Conservation (phyloP, 176 grass and related monocot genomes). For the Eleusine coracana region DNA sequence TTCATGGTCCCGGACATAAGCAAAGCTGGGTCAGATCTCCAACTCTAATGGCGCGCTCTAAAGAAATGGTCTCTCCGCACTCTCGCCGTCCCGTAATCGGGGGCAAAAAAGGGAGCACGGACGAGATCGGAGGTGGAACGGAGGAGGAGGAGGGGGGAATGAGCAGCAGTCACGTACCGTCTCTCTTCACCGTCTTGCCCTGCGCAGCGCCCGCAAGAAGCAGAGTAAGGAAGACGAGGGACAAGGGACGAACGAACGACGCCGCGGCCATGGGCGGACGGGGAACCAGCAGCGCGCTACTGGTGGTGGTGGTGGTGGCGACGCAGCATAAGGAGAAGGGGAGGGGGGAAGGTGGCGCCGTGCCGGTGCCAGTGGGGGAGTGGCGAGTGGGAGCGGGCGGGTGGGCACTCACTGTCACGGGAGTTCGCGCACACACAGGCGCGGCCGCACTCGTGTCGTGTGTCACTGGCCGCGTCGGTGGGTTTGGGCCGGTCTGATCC, state of each 20-base stretch:
- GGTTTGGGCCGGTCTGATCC: slow-evolving; percentile 16
- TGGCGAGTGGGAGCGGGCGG: slow-evolving; percentile 45
- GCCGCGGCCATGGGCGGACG: slow-evolving; percentile 37
- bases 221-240: slow-evolving; percentile 41
- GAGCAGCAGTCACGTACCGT: slow-evolving; percentile 51
- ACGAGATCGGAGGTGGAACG: slow-evolving; percentile 1
- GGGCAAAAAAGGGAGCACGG: background rate
- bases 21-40: slow-evolving; percentile 37
- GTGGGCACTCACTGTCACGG: slow-evolving; percentile 29
- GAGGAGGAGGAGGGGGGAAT: background rate
- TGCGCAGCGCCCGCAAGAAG: slow-evolving; percentile 50
- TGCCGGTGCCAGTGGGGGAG: background rate
- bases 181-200: slow-evolving; percentile 94
- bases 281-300: background rate
- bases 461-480: slow-evolving; percentile 32
- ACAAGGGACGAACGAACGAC: background rate
- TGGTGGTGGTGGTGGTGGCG: slow-evolving; percentile 12
- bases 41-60: slow-evolving; percentile 14
- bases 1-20: background rate
- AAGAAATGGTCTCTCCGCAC: background rate
- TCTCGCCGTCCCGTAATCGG: background rate
- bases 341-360: background rate
- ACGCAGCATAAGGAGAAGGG: slow-evolving; percentile 26
- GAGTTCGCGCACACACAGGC: background rate
- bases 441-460: background rate